Evolutionary conservation across 805 yeast species (phyloP), one percentile per base, ranked within the genome.

Genomic region (Clavispora asparagi): DNA sequence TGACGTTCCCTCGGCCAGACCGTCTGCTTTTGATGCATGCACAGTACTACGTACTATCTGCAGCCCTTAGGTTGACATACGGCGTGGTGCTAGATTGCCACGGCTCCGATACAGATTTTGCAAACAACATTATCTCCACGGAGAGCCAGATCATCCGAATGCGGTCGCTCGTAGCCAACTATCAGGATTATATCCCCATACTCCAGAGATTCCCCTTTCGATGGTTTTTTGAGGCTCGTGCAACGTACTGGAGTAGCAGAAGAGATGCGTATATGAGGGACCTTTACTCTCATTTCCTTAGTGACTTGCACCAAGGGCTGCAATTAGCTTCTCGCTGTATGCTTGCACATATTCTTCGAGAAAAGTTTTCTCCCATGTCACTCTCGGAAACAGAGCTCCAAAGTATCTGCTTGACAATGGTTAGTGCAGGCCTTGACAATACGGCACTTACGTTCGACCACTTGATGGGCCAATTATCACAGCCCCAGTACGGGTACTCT

Each of bases 351-450:
- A 53, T 62, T 1, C 44, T 52, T 13, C 27, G 19, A 16, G 48
- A 41, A 10, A 44, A 33, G 8, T 19, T 45, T 7, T 14, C 29
- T 2, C 13, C 45, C 5, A 19, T 42, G 16, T 10, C 32, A 10
- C 41, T 52, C 17, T 31, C 42, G 8, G 56, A 51, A 2, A 61
- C 62, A 8, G 87, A 83, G 55, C 58, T 81, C 41, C 68, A 70
- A 39, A 78, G 87, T 39, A 72, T 83, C 6, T 85, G 91, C 57
- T 65, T 85, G 36, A 82, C 91, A 0, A 79, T 85, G 84, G 83
- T 85, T 0, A 82, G 89, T 53, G 94, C 91, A 8, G 94, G 94
- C 0, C 64, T 85, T 23, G 92, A 85, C 58, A 85, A 86, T 51
- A 77, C 83, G 0, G 83, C 89, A 0, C 68, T 84, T 29, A 83